Evolutionary conservation across 2,329 filamentous ascomycete species (phyloP), one percentile per base, ranked within the genome.

Genomic region (Scedosporium aurantiacum): DNA sequence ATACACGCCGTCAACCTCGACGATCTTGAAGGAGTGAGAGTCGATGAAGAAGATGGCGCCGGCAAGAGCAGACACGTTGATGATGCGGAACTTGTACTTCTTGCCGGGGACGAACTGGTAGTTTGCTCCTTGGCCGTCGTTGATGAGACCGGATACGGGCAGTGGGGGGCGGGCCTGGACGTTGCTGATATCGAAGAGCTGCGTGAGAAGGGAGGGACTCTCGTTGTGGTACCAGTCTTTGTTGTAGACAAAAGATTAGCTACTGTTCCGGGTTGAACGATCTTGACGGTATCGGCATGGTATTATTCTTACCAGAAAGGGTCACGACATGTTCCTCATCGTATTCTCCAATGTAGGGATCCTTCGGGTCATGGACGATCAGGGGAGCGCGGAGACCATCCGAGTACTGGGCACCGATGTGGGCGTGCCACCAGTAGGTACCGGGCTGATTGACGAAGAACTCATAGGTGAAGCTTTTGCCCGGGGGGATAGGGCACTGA

Each of bases 161-260:
- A 82, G 71, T 12, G 82, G 81, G 63, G 84, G 78, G 4, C 74
- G 73, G n/a, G 81, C 81, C 16, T 73, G 74, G 6, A 74, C 75
- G 60, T 79, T 79, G 61, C 73, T 68, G 32, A 73, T 65, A 59
- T 72, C 77, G 43, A 81, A 68, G 62, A 83, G 82, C 27, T 73
- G 60, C 2, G 72, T 67, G 45, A 81, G 70, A 2, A 84, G 72
- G 1, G 67, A 67, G 0, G 74, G 73, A 74, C 82, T 81, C 64
- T 83, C 72, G 21, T 78, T 71, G 63, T 85, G 81, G 66, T 85
- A 84, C 82, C 82, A 85, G 65, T 85, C 82, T n/a, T n/a, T 65
- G 27, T 28, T n/a, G 18, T 5, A 54, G 10, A 32, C 32, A 12
- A 50, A 50, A 16, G 25, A 45, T 21, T n/a, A 55, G 27, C 21